These are phyloP conservation scores for Pseudogymnoascus sp. DNA, from an alignment of 2,329 filamentous ascomycete species.

Conservation along the genomic window DNA sequence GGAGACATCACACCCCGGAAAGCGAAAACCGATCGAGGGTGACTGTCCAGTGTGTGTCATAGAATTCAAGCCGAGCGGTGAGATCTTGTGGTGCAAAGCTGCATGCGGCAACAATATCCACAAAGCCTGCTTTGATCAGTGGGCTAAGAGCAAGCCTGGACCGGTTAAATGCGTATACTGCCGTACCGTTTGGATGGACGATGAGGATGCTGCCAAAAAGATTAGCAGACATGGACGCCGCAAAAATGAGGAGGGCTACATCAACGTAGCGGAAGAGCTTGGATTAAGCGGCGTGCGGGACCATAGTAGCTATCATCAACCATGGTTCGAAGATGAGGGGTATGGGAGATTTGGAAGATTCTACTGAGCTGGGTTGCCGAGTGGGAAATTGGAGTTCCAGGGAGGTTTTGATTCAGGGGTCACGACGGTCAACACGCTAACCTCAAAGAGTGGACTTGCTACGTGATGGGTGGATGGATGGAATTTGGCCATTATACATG, in stretches of 20 bases:
- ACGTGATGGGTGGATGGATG: not conserved
- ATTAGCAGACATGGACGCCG: slow-evolving; percentile 33
- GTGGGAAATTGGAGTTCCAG: not conserved
- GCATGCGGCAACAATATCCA: slow-evolving; percentile 51
- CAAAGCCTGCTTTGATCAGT: slow-evolving; percentile 44
- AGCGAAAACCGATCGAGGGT: slow-evolving; percentile 50
- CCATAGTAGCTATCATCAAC: slow-evolving; percentile 27
- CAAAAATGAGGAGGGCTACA: slow-evolving; percentile 45
- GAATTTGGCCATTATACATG: not conserved
- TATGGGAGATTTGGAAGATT: not conserved
- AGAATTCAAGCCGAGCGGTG: slow-evolving; percentile 39
- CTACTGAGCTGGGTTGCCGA: not conserved
- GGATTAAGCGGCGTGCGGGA: slow-evolving; percentile 47
- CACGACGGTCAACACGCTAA: not conserved
- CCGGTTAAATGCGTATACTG: slow-evolving; percentile 53
- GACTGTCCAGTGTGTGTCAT: slow-evolving; percentile 57
- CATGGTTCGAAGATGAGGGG: slow-evolving; percentile 15
- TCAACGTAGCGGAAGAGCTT: slow-evolving; percentile 53
- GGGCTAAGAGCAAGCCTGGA: slow-evolving; percentile 39
- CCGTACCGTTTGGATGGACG: slow-evolving; percentile 45
- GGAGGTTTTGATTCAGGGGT: not conserved
- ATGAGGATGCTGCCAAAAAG: slow-evolving; percentile 31
- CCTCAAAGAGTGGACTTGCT: not conserved
- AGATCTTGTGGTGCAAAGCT: slow-evolving; percentile 49
- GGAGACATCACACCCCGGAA: slow-evolving; percentile 32